Conservation (phyloP, 331 rosid genomes). For the Rosa hybrid region DNA sequence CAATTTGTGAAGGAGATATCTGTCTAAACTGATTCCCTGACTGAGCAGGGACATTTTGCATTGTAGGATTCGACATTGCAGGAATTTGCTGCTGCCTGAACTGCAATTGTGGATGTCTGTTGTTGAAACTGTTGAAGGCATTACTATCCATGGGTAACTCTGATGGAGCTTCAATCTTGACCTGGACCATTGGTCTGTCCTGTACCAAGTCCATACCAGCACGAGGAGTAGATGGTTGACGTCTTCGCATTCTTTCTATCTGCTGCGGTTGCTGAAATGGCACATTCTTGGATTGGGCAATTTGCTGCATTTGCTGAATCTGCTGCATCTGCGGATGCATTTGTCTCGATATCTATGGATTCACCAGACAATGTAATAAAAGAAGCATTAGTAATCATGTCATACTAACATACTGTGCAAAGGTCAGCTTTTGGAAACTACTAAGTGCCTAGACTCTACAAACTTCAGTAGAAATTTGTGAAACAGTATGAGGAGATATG, state of each 20-base stretch:
- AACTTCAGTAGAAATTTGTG: not conserved
- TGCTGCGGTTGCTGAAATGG: constrained; percentile 52
- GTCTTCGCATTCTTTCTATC: constrained; percentile 52
- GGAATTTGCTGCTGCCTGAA: constrained; percentile 77
- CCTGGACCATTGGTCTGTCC: constrained; percentile 86
- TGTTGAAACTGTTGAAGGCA: constrained; percentile 50
- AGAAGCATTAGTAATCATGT: not conserved
- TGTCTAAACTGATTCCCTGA: constrained; percentile 69
- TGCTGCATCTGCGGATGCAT: constrained; percentile 82
- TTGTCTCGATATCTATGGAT: constrained; percentile 58
- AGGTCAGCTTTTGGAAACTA: not conserved
- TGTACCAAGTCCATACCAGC: constrained; percentile 64
- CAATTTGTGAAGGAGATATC: constrained; percentile 60
- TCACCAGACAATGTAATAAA: not conserved
- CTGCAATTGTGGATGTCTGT: constrained; percentile 76
- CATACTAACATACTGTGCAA: not conserved
- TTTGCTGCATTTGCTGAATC: constrained; percentile 54
- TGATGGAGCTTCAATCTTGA: constrained; percentile 74
- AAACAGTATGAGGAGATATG: not conserved
- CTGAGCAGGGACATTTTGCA: constrained; percentile 67
- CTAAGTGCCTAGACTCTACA: not conserved
- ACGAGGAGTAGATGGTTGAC: constrained; percentile 63
- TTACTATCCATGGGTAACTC: constrained; percentile 63
- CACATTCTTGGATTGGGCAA: constrained; percentile 49
- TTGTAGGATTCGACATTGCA: constrained; percentile 59